Percentiles rank a stretch among this genome's conserved stretches.
These are phyloP conservation scores for Actinomucor elegans DNA, from an alignment of 371 early-diverging fungal genomes.

Conservation along the genomic window DNA sequence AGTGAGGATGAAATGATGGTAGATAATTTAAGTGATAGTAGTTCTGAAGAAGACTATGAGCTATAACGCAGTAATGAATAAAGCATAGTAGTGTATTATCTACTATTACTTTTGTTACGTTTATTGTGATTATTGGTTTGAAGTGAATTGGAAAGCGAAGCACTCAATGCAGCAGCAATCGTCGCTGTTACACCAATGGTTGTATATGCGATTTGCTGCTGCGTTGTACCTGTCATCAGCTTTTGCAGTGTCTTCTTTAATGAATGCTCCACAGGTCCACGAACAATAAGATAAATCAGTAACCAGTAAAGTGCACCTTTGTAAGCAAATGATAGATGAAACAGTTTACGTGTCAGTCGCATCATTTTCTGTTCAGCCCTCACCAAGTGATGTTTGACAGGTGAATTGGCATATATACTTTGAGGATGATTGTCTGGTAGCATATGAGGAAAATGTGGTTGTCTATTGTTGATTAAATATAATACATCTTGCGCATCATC, in stretches of 20 bases:
- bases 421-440: slow-evolving; percentile 39
- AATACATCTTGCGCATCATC: background rate
- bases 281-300: slow-evolving; percentile 34
- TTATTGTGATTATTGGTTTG: slow-evolving; percentile 8
- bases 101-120: background rate
- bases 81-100: background rate
- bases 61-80: background rate
- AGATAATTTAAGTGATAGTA: slow-evolving; percentile 24
- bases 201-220: slow-evolving; percentile 33
- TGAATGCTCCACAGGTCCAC: slow-evolving; percentile 42
- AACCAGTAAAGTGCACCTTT: slow-evolving; percentile 46
- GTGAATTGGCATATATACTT: slow-evolving; percentile 36
- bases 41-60: slow-evolving; percentile 12
- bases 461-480: background rate
- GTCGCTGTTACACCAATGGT: slow-evolving; percentile 43
- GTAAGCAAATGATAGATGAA: slow-evolving; percentile 40
- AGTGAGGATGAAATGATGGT: slow-evolving; percentile 53
- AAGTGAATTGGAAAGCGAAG: slow-evolving; percentile 33
- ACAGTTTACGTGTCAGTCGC: slow-evolving; percentile 30
- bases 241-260: slow-evolving; percentile 27
- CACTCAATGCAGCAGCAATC: slow-evolving; percentile 34
- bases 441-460: slow-evolving; percentile 42
- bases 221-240: slow-evolving; percentile 16
- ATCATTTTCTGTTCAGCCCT: slow-evolving; percentile 36
- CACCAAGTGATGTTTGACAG: slow-evolving; percentile 27